A percentile compares a stretch with the other conserved stretches of the same genome.
Conservation (phyloP, 306 rosid species). For the Urtica urens region DNA sequence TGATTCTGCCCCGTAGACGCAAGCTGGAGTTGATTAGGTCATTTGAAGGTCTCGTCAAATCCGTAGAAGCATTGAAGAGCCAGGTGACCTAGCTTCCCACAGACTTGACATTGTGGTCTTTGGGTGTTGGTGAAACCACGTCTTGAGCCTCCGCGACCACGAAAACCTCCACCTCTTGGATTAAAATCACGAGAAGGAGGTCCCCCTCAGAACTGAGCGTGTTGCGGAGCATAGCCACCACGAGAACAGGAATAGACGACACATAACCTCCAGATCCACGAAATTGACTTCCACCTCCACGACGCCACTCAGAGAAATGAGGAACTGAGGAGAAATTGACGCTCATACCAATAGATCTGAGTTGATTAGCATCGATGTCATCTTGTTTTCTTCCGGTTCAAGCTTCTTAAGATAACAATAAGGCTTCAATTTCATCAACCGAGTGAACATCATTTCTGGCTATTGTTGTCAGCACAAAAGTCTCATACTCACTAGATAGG, state of each 20-base stretch:
- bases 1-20: not conserved
- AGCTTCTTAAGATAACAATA: too few species aligned
- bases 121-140: not conserved
- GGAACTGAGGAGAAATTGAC: not conserved
- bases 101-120: not conserved
- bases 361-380: too few species aligned
- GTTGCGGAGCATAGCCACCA: not conserved
- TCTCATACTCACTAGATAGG: too few species aligned
- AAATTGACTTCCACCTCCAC: too few species aligned
- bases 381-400: too few species aligned
- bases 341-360: not conserved
- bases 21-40: not conserved
- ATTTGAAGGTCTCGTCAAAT: not conserved
- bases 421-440: too few species aligned
- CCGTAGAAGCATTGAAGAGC: not conserved
- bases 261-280: not conserved
- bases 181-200: too few species aligned
- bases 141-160: too few species aligned
- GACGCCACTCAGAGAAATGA: not conserved
- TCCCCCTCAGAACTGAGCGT: not conserved
- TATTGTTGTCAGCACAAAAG: too few species aligned
- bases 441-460: too few species aligned
- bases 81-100: too few species aligned
- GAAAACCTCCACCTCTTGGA: too few species aligned
- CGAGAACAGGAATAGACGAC: not conserved